Percentiles rank a stretch among this genome's conserved stretches.
phyloP scores from a whole-genome alignment of 495 filamentous ascomycete genomes.

The Alectoria sarmentosa region DNA sequence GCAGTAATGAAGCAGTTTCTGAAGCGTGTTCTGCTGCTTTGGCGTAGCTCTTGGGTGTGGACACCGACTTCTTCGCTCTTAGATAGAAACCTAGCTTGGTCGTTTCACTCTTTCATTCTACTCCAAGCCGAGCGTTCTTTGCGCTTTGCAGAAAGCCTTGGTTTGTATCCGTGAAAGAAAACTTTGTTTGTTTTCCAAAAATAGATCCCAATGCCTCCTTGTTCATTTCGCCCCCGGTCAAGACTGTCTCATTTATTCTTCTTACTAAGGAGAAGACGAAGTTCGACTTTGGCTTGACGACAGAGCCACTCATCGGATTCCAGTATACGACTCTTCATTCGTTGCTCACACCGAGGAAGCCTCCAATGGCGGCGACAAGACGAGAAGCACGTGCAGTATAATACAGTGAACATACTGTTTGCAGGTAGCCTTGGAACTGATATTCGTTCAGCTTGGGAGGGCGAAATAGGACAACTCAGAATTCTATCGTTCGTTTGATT shows the following conservation, averaged over 20 bases:
- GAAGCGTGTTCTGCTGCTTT: neutral
- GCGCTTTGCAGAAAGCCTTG: neutral
- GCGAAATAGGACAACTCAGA: conserved; percentile 34
- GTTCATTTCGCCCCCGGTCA: neutral
- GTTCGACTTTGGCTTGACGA: neutral
- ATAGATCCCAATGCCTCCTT: neutral
- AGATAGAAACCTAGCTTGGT: neutral
- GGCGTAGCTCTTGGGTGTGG: too few species aligned
- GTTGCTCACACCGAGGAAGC: neutral
- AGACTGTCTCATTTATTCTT: neutral
- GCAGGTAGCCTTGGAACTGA: neutral
- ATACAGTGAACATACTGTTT: neutral
- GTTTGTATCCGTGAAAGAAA: neutral
- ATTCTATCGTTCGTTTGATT: conserved; percentile 52
- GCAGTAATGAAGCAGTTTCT: neutral
- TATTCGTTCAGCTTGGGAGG: neutral
- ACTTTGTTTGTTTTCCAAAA: neutral
- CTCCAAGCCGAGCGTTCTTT: neutral
- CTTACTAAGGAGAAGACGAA: neutral
- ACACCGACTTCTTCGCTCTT: too few species aligned
- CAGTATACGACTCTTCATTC: neutral
- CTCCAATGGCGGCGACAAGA: neutral
- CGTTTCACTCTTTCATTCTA: neutral
- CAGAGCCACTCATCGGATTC: neutral
- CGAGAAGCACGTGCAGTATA: neutral